A percentile compares a stretch with the other conserved stretches of the same genome.
Conservation (phyloP, 225 moss, liverwort and hornwort species). For the Polytrichum commune region DNA sequence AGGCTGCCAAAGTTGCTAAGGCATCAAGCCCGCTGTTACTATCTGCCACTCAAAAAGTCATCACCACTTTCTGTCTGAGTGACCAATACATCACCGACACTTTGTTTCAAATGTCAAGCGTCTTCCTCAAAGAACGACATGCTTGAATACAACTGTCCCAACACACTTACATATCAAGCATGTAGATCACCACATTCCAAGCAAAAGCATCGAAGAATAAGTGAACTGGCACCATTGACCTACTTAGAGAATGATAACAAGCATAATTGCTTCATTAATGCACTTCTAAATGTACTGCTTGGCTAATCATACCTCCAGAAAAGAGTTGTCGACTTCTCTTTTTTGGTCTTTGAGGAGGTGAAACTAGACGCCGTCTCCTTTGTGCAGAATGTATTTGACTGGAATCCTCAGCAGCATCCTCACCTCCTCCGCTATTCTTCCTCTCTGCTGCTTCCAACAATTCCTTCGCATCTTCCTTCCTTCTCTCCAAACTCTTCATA, state of each 20-base stretch:
- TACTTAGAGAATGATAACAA: too few relatives aligned
- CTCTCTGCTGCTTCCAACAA: constrained; percentile 40
- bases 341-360: constrained; percentile 65
- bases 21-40: constrained; percentile 87
- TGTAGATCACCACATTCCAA: too few relatives aligned
- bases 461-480: constrained; percentile 59
- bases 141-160: too few relatives aligned
- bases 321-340: constrained; percentile 96
- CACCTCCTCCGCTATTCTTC: constrained; percentile 50
- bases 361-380: constrained; percentile 62
- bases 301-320: constrained; percentile 67
- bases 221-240: too few relatives aligned
- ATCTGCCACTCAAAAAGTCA: constrained; percentile 39
- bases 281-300: neutral
- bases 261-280: too few relatives aligned
- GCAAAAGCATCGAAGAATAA: too few relatives aligned
- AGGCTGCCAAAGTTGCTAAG: constrained; percentile 84
- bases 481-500: constrained; percentile 41
- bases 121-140: too few relatives aligned
- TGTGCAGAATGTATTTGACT: constrained; percentile 51
- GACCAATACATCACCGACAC: neutral
- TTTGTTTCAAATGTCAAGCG: neutral
- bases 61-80: neutral
- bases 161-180: neutral
- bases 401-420: constrained; percentile 50